These are phyloP conservation scores for Emericellopsis terricola DNA, from an alignment of 495 filamentous ascomycete genomes.

Conservation along the genomic window DNA sequence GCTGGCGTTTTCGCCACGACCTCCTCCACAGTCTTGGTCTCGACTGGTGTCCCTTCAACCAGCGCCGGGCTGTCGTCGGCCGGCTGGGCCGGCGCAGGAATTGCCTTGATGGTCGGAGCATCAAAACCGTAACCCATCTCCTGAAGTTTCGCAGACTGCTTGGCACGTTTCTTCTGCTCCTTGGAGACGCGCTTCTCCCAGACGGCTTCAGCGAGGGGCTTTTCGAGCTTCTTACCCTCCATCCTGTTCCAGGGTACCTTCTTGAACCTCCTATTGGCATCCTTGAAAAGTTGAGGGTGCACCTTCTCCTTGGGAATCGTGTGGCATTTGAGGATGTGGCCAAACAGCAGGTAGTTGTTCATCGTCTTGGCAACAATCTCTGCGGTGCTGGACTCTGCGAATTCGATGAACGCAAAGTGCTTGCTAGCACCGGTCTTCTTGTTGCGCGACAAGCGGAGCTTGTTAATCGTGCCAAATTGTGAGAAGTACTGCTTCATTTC, in stretches of 20 bases:
- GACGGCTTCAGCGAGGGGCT: slow-evolving; percentile 45
- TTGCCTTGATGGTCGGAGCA: slow-evolving; percentile 34
- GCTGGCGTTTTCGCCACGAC: not conserved
- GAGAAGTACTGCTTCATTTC: slow-evolving; percentile 87
- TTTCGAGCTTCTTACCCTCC: slow-evolving; percentile 52
- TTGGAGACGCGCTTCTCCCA: slow-evolving; percentile 57
- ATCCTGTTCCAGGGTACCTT: slow-evolving; percentile 68
- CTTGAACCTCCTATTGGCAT: slow-evolving; percentile 79
- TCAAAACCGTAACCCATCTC: slow-evolving; percentile 73
- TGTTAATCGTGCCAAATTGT: slow-evolving; percentile 79
- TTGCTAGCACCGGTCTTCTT: slow-evolving; percentile 70
- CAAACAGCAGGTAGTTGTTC: slow-evolving; percentile 94
- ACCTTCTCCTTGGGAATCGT: slow-evolving; percentile 56
- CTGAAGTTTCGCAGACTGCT: slow-evolving; percentile 57
- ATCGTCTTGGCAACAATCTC: slow-evolving; percentile 84
- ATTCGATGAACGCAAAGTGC: slow-evolving; percentile 91
- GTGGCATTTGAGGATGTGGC: slow-evolving; percentile 78
- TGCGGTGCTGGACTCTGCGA: slow-evolving; percentile 57
- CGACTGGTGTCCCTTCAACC: no score
- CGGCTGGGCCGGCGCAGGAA: slow-evolving; percentile 3
- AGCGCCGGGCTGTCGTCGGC: no score
- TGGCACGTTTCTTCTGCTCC: slow-evolving; percentile 48
- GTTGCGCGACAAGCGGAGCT: slow-evolving; percentile 78
- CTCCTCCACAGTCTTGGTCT: slow-evolving; percentile 12
- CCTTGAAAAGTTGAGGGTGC: slow-evolving; percentile 68